phyloP scores from a whole-genome alignment of 495 filamentous ascomycete species.

The Evernia prunastri region DNA sequence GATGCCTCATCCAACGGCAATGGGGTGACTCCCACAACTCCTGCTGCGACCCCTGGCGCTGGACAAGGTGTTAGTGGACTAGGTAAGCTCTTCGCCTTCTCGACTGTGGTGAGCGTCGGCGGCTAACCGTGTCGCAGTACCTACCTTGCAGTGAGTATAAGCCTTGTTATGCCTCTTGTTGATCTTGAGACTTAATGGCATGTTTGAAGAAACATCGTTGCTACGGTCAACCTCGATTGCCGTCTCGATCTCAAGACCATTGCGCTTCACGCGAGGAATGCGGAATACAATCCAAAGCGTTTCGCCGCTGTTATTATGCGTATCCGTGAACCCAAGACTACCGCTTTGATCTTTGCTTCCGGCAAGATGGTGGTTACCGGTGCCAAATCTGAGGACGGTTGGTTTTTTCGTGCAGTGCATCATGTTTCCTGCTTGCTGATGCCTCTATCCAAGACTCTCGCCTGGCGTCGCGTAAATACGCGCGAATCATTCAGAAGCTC shows the following conservation, averaged over 20 bases:
- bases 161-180: slow-evolving; percentile 43
- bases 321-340: slow-evolving; percentile 98
- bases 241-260: slow-evolving; percentile 98
- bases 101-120: neutral
- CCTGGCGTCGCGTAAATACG: slow-evolving; percentile 94
- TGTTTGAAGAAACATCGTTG: slow-evolving; percentile 94
- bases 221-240: slow-evolving; percentile 97
- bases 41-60: slow-evolving; percentile 85
- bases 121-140: slow-evolving; percentile 44
- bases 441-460: slow-evolving; percentile 54
- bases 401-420: neutral
- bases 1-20: slow-evolving; percentile 58
- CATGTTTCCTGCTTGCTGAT: neutral
- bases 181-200: slow-evolving; percentile 56
- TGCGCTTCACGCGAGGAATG: slow-evolving; percentile 94
- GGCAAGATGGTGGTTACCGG: slow-evolving; percentile 99
- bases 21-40: slow-evolving; percentile 91
- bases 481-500: slow-evolving; percentile 98
- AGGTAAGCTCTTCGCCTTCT: neutral
- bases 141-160: slow-evolving; percentile 95
- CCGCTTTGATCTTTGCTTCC: slow-evolving; percentile 92
- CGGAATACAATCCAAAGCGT: slow-evolving; percentile 98
- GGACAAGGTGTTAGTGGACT: slow-evolving; percentile 78
- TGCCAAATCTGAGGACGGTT: slow-evolving; percentile 89
- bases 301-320: slow-evolving; percentile 99